These are phyloP conservation scores for Podaxis rugospora DNA, from an alignment of 768 basidiomycete species.

Conservation along the genomic window DNA sequence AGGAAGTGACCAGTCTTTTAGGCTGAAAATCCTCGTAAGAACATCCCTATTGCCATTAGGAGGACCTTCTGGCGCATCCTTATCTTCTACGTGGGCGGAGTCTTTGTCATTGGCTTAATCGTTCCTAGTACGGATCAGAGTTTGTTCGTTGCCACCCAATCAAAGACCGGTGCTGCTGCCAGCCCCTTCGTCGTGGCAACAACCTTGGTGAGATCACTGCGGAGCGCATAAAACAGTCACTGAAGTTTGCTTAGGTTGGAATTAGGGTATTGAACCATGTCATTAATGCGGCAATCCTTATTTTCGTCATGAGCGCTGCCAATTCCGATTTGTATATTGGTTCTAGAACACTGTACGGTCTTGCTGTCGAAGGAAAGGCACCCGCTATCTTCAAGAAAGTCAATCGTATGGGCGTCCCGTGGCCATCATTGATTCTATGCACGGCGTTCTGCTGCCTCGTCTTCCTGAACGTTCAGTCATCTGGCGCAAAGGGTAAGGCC, in stretches of 20 bases:
- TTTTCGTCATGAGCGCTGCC: constrained; percentile 62
- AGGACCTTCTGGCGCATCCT: constrained; percentile 57
- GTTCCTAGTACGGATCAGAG: constrained; percentile 57
- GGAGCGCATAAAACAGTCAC: background rate
- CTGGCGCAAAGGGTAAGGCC: constrained; percentile 43
- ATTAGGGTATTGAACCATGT: constrained; percentile 59
- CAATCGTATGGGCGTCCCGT: constrained; percentile 42
- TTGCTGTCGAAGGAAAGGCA: constrained; percentile 47
- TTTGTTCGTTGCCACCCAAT: constrained; percentile 40
- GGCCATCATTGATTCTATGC: constrained; percentile 50
- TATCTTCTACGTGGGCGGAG: constrained; percentile 63
- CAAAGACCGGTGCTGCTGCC: constrained; percentile 50
- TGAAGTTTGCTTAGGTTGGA: constrained; percentile 32
- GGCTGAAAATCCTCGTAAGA: constrained; percentile 69
- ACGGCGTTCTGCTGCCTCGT: constrained; percentile 52
- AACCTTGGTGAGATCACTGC: constrained; percentile 23
- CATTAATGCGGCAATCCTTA: constrained; percentile 58
- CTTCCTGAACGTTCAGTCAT: constrained; percentile 51
- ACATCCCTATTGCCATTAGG: constrained; percentile 67
- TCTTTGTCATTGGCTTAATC: constrained; percentile 69
- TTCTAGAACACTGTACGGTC: constrained; percentile 43
- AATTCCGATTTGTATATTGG: constrained; percentile 61
- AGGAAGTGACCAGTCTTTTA: constrained; percentile 19
- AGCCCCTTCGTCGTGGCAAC: constrained; percentile 61
- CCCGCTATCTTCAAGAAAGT: constrained; percentile 40